These are phyloP conservation scores for Stagonosporopsis vannaccii DNA, from an alignment of 2,329 filamentous ascomycete species.

Conservation along the genomic window DNA sequence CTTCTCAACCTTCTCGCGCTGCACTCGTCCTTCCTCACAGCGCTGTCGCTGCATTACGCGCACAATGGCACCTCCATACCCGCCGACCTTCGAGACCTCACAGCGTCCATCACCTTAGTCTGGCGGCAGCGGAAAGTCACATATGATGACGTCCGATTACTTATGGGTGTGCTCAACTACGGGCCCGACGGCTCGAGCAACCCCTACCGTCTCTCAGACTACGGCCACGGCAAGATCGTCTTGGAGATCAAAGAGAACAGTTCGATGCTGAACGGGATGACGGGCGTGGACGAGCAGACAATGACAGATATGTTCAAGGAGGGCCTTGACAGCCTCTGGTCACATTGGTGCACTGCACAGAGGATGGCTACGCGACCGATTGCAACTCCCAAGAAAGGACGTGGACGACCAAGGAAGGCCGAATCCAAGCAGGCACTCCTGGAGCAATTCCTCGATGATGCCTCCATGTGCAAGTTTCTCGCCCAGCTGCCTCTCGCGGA, in stretches of 20 bases:
- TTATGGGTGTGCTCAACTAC: constrained; percentile 52
- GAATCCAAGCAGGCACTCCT: constrained; percentile 58
- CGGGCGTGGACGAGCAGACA: constrained; percentile 54
- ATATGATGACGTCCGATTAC: constrained; percentile 55
- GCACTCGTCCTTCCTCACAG: constrained; percentile 57
- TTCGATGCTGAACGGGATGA: constrained; percentile 35
- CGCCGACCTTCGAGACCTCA: constrained; percentile 52
- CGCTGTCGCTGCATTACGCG: constrained; percentile 59
- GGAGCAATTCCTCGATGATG: constrained; percentile 47
- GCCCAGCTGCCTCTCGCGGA: constrained; percentile 63
- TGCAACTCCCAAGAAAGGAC: constrained; percentile 46
- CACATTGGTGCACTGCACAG: constrained; percentile 45
- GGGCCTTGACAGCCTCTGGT: constrained; percentile 56
- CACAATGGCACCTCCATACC: constrained; percentile 57
- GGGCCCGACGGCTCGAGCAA: constrained; percentile 38
- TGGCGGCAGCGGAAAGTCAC: constrained; percentile 58
- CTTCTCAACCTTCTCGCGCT: constrained; percentile 55
- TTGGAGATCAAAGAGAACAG: constrained; percentile 49
- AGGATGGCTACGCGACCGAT: constrained; percentile 35
- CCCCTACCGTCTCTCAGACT: constrained; percentile 53
- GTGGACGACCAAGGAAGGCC: constrained; percentile 42
- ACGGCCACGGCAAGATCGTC: constrained; percentile 53
- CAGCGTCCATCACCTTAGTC: constrained; percentile 51
- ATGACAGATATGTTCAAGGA: constrained; percentile 60
- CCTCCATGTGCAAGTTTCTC: constrained; percentile 59